Conservation (phyloP, 2,329 filamentous ascomycete genomes). For the Trichoderma gracile region DNA sequence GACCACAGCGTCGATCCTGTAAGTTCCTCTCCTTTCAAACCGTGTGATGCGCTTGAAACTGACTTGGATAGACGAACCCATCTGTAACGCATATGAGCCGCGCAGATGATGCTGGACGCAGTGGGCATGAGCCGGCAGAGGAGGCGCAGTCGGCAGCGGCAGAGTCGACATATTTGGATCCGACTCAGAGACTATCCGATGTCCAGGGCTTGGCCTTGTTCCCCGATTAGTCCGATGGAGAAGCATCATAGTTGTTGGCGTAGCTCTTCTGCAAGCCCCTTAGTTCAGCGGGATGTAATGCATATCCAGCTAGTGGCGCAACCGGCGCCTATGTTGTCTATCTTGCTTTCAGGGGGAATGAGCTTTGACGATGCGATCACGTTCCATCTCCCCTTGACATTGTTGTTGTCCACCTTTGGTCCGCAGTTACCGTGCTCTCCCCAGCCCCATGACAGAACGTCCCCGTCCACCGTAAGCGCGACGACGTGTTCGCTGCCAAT, state of each 20-base stretch:
- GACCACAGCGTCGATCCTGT: conserved; percentile 67
- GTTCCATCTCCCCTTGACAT: conserved; percentile 71
- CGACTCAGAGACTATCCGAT: conserved; percentile 73
- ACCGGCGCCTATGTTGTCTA: conserved; percentile 72
- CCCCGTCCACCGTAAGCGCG: conserved; percentile 63
- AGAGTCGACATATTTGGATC: conserved; percentile 53
- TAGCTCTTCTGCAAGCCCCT: not conserved
- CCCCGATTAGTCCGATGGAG: conserved; percentile 35
- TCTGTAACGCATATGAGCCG: conserved; percentile 48
- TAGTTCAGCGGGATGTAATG: conserved; percentile 36
- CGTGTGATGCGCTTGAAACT: conserved; percentile 27
- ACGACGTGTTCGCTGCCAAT: conserved; percentile 90
- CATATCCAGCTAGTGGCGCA: conserved; percentile 87
- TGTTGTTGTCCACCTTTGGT: conserved; percentile 59
- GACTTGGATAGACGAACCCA: conserved; percentile 44
- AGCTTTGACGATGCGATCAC: conserved; percentile 61
- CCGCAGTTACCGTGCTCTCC: conserved; percentile 98
- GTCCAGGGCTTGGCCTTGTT: conserved; percentile 53
- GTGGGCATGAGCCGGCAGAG: conserved; percentile 29
- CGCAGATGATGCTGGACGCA: conserved; percentile 34
- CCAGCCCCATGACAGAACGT: conserved; percentile 90
- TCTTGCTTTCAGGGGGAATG: conserved; percentile 52
- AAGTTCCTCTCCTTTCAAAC: conserved; percentile 35
- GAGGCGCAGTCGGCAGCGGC: conserved; percentile 29
- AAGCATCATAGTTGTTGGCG: not conserved